phyloP scores from a whole-genome alignment of 2,329 filamentous ascomycete species.

The Didymella pinodella region DNA sequence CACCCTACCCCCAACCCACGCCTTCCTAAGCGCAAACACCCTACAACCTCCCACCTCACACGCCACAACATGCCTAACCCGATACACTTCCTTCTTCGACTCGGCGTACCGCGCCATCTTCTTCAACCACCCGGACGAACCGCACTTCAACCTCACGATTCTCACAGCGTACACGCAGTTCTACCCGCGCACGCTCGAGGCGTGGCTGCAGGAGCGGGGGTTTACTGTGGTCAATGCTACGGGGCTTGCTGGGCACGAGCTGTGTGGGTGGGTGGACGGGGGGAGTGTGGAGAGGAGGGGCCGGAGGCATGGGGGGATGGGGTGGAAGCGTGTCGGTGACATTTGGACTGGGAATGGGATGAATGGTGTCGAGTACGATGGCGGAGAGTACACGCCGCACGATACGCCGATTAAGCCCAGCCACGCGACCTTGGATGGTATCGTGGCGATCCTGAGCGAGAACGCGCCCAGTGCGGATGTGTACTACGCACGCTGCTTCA shows the following conservation, averaged over 20 bases:
- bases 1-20: neutral
- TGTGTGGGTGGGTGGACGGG: conserved; percentile 7
- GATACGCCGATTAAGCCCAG: neutral
- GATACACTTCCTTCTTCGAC: neutral
- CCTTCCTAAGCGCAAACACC: too few species aligned
- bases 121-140: conserved; percentile 7
- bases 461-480: conserved; percentile 6
- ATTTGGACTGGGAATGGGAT: too few species aligned
- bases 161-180: conserved; percentile 1
- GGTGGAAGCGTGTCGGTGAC: neutral
- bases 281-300: neutral
- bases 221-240: neutral
- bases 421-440: neutral
- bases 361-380: too few species aligned
- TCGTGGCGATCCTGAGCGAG: neutral
- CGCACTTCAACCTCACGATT: conserved; percentile 8
- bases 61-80: neutral
- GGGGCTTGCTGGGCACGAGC: neutral
- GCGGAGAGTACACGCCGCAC: neutral
- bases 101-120: neutral
- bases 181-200: conserved; percentile 10
- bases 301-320: neutral
- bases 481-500: neutral
- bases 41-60: neutral
- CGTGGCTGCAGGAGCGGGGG: neutral